Evolutionary conservation across 108 stramenopile genomes (phyloP).

Genomic region (Nitzschia palea): DNA sequence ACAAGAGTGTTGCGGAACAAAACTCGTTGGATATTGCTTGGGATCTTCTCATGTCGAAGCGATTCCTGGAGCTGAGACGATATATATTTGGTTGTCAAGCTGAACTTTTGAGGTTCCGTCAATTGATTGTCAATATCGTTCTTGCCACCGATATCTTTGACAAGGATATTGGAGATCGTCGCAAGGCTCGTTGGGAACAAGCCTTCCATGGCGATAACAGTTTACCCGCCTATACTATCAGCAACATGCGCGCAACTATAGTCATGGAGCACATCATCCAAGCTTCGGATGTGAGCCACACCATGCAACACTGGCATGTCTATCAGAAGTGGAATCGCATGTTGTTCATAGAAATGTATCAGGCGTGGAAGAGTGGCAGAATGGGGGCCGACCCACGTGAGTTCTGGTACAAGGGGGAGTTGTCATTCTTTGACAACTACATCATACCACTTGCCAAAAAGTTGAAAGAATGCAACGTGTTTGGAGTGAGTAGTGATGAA

Average conservation of each 20-base stretch:
- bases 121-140: constrained; percentile 23
- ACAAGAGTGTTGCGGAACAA: constrained; percentile 46
- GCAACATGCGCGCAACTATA: constrained; percentile 2
- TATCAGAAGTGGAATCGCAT: constrained; percentile 40
- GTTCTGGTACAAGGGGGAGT: constrained; percentile 27
- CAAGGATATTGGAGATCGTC: not conserved
- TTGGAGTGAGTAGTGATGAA: constrained; percentile 13
- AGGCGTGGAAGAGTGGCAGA: constrained; percentile 22
- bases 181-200: constrained; percentile 3
- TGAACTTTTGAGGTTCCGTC: constrained; percentile 21
- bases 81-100: constrained; percentile 17
- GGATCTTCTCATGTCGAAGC: constrained; percentile 30
- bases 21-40: constrained; percentile 16
- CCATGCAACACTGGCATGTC: constrained; percentile 45
- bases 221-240: not conserved
- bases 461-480: constrained; percentile 12
- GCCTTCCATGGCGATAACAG: not conserved
- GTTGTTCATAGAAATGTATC: constrained; percentile 30
- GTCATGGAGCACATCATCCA: constrained; percentile 45
- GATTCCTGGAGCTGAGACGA: constrained; percentile 11
- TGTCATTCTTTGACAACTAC: not conserved
- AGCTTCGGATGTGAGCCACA: constrained; percentile 44
- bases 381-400: not conserved
- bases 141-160: constrained; percentile 6
- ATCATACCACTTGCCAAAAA: constrained; percentile 7